Evolutionary conservation across 208 protist species (phyloP), one percentile per base, ranked within the genome.

Genomic region (Naegleria gruberi): DNA sequence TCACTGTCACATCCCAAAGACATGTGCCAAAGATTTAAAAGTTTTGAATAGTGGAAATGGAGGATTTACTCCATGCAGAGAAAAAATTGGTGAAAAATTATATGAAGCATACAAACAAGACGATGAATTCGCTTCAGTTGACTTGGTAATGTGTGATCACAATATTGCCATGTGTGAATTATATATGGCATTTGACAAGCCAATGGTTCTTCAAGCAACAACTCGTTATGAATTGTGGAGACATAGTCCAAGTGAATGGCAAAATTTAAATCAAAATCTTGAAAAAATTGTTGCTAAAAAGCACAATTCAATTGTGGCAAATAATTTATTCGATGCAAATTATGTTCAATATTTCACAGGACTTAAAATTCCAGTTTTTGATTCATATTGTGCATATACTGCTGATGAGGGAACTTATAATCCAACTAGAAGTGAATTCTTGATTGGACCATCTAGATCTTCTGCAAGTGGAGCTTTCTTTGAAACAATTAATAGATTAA

Each of bases 271-370:
- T 30, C 12, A 15, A 37, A 91, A 89, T n/a, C 4, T 91, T n/a
- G 44, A 87, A 45, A 26, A 44, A 4, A 57, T 91, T 73, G 77
- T 82, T 41, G 3, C n/a, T 37, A 82, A 91, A 44, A 46, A 73
- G 6, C 55, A 89, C 40, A 46, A 92, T 82, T 23, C 90, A n/a
- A 87, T 92, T 42, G 83, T 86, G 0, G 91, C 91, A 81, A 91
- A 91, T 87, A 92, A 91, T 88, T 57, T 89, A n/a, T 92, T 91
- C 40, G 91, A 92, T 46, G 43, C 90, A 47, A 81, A 88, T 40
- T 92, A 92, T 83, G 44, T 91, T 1, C 57, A 65, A n/a, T 90
- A 86, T 82, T 90, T 91, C 37, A 91, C 82, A 5, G 90, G 90
- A 40, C 37, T 91, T 4, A 81, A 91, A 40, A 82, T 91, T n/a